A percentile compares a stretch with the other conserved stretches of the same genome.
These are phyloP conservation scores for Camptophora hylomeconis DNA, from an alignment of 2,329 filamentous ascomycete genomes.

Conservation along the genomic window DNA sequence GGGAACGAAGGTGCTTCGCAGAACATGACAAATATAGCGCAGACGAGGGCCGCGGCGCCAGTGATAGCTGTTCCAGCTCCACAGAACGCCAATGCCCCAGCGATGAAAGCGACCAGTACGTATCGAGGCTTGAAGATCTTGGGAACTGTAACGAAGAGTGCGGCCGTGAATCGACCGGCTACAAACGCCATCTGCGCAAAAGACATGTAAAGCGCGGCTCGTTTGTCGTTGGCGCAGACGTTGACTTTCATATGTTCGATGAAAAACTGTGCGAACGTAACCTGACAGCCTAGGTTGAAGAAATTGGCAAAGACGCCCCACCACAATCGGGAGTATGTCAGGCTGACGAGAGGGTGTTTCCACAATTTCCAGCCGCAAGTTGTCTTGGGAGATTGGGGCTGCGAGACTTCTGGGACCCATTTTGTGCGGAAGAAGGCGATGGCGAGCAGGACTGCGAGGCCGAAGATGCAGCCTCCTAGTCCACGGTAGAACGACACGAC, in stretches of 20 bases:
- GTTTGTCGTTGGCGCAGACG: constrained; percentile 37
- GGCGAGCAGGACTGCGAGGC: constrained; percentile 40
- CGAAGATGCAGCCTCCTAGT: constrained; percentile 56
- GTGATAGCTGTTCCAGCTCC: constrained; percentile 35
- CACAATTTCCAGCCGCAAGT: constrained; percentile 27
- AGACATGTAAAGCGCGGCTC: constrained; percentile 56
- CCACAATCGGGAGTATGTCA: constrained; percentile 60
- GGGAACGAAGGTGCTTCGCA: constrained; percentile 74
- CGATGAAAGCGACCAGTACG: constrained; percentile 57
- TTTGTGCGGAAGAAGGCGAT: constrained; percentile 46
- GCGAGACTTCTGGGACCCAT: constrained; percentile 60
- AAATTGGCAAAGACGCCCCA: constrained; percentile 65
- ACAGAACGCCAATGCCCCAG: constrained; percentile 46
- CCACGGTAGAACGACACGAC: constrained; percentile 71
- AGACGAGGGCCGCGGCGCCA: constrained; percentile 36
- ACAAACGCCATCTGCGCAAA: constrained; percentile 64
- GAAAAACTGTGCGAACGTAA: constrained; percentile 46
- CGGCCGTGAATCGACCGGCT: constrained; percentile 57
- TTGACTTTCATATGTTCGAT: constrained; percentile 59
- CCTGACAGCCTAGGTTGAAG: constrained; percentile 65
- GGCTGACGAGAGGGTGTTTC: constrained; percentile 13
- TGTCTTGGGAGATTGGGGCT: constrained; percentile 46
- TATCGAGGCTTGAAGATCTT: constrained; percentile 53
- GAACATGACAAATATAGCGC: constrained; percentile 60
- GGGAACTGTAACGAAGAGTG: constrained; percentile 41